These are phyloP conservation scores for Symbiodinium pilosum DNA, from an alignment of 73 alveolate genomes.

Conservation along the genomic window DNA sequence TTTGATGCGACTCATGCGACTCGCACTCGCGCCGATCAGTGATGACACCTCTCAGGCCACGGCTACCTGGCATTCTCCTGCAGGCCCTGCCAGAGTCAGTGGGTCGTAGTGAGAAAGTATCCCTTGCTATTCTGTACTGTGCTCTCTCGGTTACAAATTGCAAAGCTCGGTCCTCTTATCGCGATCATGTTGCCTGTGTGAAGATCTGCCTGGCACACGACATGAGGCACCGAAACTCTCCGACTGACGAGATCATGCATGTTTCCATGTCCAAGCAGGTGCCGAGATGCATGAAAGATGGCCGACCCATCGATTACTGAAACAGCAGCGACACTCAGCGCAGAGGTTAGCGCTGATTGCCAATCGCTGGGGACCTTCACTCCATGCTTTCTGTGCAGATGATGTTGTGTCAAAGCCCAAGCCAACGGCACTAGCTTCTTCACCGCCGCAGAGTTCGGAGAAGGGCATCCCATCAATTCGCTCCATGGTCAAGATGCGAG, in stretches of 20 bases:
- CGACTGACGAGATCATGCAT: no score
- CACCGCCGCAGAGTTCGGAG: slow-evolving; percentile 55
- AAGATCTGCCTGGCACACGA: slow-evolving; percentile 91
- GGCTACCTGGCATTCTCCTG: not conserved
- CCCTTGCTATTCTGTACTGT: not conserved
- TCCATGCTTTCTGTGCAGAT: no score
- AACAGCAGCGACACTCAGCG: slow-evolving; percentile 67
- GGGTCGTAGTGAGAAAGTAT: no score
- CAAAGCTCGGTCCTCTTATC: slow-evolving; percentile 5
- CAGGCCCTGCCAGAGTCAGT: not conserved
- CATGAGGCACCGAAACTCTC: no score
- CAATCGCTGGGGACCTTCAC: slow-evolving; percentile 39
- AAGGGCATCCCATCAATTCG: slow-evolving; percentile 87
- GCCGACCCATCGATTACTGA: slow-evolving; percentile 90
- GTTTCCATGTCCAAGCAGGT: no score
- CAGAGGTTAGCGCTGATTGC: slow-evolving; percentile 66
- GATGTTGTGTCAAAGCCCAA: no score
- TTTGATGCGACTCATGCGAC: not conserved
- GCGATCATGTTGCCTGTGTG: slow-evolving; percentile 92
- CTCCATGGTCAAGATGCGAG: slow-evolving; percentile 85
- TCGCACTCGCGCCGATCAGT: not conserved
- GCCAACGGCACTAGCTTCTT: no score
- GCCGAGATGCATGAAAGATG: slow-evolving; percentile 45
- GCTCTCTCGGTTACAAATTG: not conserved
- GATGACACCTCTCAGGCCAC: not conserved